Evolutionary conservation across 2,329 filamentous ascomycete genomes (phyloP).

Genomic region (Diaporthe aspalathi): DNA sequence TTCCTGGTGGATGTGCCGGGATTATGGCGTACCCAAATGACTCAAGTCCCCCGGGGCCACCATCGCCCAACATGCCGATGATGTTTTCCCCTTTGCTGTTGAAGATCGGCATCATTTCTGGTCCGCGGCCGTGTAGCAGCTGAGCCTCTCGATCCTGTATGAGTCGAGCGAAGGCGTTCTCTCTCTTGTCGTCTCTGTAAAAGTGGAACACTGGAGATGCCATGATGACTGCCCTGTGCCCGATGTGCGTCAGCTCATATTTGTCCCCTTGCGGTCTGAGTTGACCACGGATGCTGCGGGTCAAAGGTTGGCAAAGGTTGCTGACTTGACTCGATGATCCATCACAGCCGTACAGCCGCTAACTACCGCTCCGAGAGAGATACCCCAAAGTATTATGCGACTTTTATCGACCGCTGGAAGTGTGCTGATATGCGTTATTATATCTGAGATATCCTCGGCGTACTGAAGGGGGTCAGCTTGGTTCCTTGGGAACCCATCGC

Average conservation of each 20-base stretch:
- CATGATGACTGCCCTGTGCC: not conserved
- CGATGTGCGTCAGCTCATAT: not conserved
- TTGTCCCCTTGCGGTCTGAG: not conserved
- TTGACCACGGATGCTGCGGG: too few relatives aligned
- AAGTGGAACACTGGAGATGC: not conserved
- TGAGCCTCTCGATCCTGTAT: constrained; percentile 1
- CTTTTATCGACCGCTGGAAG: not conserved
- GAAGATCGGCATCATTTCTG: not conserved
- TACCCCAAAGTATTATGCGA: constrained; percentile 3
- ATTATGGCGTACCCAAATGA: not conserved
- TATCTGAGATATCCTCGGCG: constrained; percentile 13
- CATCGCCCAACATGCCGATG: not conserved
- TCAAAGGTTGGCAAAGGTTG: not conserved
- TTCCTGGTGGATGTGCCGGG: not conserved
- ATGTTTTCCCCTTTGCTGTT: not conserved
- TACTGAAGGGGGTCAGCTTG: not conserved
- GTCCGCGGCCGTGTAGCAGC: not conserved
- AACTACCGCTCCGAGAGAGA: not conserved
- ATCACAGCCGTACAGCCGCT: not conserved
- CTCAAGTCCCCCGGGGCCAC: not conserved
- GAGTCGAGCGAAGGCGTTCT: not conserved
- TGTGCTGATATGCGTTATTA: not conserved
- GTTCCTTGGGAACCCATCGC: not conserved
- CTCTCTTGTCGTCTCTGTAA: not conserved
- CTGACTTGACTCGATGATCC: not conserved